These are phyloP conservation scores for Mediolabrus comicus DNA, from an alignment of 108 stramenopile species.

Conservation along the genomic window DNA sequence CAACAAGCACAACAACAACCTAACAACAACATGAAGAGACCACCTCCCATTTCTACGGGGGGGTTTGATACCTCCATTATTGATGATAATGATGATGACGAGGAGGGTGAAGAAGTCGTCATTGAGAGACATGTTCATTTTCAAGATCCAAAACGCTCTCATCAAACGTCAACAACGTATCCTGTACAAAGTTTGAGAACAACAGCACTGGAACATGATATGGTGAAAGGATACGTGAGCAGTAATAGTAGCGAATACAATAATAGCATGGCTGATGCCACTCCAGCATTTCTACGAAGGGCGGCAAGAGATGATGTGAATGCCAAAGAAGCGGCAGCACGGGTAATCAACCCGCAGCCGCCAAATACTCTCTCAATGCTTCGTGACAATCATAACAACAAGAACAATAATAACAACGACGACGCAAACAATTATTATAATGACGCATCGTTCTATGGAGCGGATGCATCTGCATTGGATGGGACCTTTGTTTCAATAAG, in stretches of 20 bases:
- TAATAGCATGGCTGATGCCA: constrained; percentile 16
- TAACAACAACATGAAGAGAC: neutral
- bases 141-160: constrained; percentile 17
- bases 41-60: neutral
- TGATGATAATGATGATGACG: neutral
- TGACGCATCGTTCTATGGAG: constrained; percentile 33
- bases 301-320: constrained; percentile 21
- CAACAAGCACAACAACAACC: neutral
- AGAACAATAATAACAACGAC: neutral
- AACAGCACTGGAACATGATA: neutral
- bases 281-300: constrained; percentile 40
- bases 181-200: constrained; percentile 4
- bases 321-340: neutral
- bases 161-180: constrained; percentile 1
- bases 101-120: neutral
- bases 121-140: constrained; percentile 8
- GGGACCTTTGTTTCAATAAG: constrained; percentile 44
- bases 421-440: neutral
- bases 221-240: neutral
- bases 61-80: neutral
- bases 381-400: neutral
- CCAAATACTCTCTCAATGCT: constrained; percentile 30
- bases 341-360: constrained; percentile 3
- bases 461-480: constrained; percentile 41
- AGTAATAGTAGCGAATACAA: neutral